A percentile compares a stretch with the other conserved stretches of the same genome.
Evolutionary conservation across 345 rosid genomes (phyloP).

Genomic region (Arabidopsis thaliana): TAIR10.1 NC_003070.9:29647001-29647500

Average conservation of each 20-base stretch:
- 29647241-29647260: conserved; percentile 44
- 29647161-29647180: conserved; percentile 62
- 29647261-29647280: conserved; percentile 59
- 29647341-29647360: conserved; percentile 42
- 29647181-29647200: conserved; percentile 59
- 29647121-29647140: conserved; percentile 62
- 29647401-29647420: conserved; percentile 36
- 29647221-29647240: conserved; percentile 79
- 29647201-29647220: conserved; percentile 63
- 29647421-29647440: conserved; percentile 35
- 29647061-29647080: conserved; percentile 69
- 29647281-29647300: conserved; percentile 65
- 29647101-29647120: conserved; percentile 65
- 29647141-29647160: conserved; percentile 65
- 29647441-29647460: conserved; percentile 14
- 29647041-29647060: conserved; percentile 51
- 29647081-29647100: conserved; percentile 58
- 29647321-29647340: conserved; percentile 48
- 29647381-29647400: conserved; percentile 45
- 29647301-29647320: conserved; percentile 64
- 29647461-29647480: conserved; percentile 31
- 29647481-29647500: conserved; percentile 24
- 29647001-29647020: conserved; percentile 69
- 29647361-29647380: conserved; percentile 43
- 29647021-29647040: conserved; percentile 67